Conservation (phyloP, 495 filamentous ascomycete species). For the Ramalina intermedia region DNA sequence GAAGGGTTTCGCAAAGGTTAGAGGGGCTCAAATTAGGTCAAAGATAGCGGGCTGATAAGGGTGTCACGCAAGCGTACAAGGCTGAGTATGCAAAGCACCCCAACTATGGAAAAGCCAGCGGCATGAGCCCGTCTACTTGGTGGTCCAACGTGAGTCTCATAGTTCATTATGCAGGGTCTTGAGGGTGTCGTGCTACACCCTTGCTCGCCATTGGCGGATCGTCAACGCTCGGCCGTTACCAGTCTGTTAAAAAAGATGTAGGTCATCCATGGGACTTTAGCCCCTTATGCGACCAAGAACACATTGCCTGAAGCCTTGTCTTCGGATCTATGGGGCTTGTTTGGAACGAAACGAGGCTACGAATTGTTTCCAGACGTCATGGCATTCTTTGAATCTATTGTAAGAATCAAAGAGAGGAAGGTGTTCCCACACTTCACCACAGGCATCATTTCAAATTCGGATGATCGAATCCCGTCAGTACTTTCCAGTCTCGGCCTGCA, state of each 20-base stretch:
- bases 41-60: not conserved
- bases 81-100: constrained; percentile 34
- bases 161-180: not conserved
- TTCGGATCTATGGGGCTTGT: constrained; percentile 39
- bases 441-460: constrained; percentile 66
- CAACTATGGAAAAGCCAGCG: constrained; percentile 52
- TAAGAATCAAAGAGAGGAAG: constrained; percentile 11
- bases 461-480: constrained; percentile 50
- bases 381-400: constrained; percentile 36
- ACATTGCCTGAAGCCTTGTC: constrained; percentile 21
- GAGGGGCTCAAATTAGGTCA: not conserved
- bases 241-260: constrained; percentile 7
- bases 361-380: constrained; percentile 37
- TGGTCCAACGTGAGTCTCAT: constrained; percentile 43
- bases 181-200: not conserved
- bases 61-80: constrained; percentile 30
- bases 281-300: constrained; percentile 19
- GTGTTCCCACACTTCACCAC: constrained; percentile 30
- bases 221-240: not conserved
- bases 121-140: constrained; percentile 45
- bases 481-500: constrained; percentile 45
- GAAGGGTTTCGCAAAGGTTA: constrained; percentile 22
- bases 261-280: constrained; percentile 30
- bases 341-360: constrained; percentile 50
- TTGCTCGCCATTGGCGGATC: not conserved